phyloP scores from a whole-genome alignment of 2,329 filamentous ascomycete genomes.

The Helotiales sp. region DNA sequence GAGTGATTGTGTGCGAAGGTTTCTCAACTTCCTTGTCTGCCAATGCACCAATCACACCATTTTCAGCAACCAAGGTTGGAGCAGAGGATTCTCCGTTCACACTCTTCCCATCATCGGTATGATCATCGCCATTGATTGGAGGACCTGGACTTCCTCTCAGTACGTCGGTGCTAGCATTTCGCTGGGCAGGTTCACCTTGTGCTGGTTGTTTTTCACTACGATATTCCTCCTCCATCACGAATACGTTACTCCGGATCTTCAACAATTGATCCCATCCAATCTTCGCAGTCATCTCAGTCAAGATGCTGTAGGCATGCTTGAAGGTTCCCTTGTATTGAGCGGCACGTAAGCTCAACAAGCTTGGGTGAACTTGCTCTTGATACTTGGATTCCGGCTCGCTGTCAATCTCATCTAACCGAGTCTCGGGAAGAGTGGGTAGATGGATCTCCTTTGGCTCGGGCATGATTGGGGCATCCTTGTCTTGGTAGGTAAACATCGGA shows the following conservation, averaged over 20 bases:
- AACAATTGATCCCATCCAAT: slow-evolving; percentile 98
- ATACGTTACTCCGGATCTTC: slow-evolving; percentile 93
- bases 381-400: slow-evolving; percentile 84
- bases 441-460: slow-evolving; percentile 88
- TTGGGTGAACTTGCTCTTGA: slow-evolving; percentile 85
- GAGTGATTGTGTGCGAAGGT: slow-evolving; percentile 78
- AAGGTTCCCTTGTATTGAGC: slow-evolving; percentile 94
- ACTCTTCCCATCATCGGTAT: slow-evolving; percentile 42
- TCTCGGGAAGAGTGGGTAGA: slow-evolving; percentile 86
- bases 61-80: slow-evolving; percentile 35
- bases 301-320: slow-evolving; percentile 87
- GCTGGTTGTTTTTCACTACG: slow-evolving; percentile 80
- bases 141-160: slow-evolving; percentile 72
- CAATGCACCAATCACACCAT: slow-evolving; percentile 30
- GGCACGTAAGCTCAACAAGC: slow-evolving; percentile 82
- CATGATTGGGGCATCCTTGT: slow-evolving; percentile 95
- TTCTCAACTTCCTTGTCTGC: slow-evolving; percentile 66
- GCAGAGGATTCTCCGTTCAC: slow-evolving; percentile 39
- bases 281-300: slow-evolving; percentile 94
- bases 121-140: slow-evolving; percentile 50
- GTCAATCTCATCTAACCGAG: slow-evolving; percentile 92
- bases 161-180: slow-evolving; percentile 80
- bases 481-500: slow-evolving; percentile 99
- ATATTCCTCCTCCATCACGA: slow-evolving; percentile 99
- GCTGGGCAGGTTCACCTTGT: slow-evolving; percentile 52